Evolutionary conservation across 371 early-diverging fungal genomes (phyloP).

Genomic region (Mucor mucedo): DNA sequence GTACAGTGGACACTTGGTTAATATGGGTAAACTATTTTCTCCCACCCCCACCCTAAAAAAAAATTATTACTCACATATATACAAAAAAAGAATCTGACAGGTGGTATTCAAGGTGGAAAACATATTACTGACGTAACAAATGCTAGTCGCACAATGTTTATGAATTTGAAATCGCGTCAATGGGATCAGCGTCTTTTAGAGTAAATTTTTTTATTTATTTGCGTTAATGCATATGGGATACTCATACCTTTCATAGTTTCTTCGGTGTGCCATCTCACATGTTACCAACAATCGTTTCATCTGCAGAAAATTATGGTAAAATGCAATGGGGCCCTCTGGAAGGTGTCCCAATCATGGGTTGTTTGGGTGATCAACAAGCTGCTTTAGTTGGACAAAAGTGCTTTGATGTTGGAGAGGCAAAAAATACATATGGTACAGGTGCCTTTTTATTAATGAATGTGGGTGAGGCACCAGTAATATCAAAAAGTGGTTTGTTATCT

Average conservation of each 20-base stretch:
- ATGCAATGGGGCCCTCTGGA: constrained; percentile 64
- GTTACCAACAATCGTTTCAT: constrained; percentile 83
- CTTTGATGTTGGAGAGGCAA: constrained; percentile 84
- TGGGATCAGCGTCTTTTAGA: constrained; percentile 82
- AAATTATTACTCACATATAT: not conserved
- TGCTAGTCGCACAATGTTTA: constrained; percentile 90
- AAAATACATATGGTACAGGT: constrained; percentile 97
- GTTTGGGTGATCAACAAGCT: constrained; percentile 97
- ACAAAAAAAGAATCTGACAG: constrained; percentile 69
- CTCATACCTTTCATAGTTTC: constrained; percentile 37
- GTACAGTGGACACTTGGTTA: constrained; percentile 95
- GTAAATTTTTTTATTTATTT: constrained; percentile 25
- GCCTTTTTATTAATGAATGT: constrained; percentile 96
- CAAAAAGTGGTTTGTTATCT: constrained; percentile 86
- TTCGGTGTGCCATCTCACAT: constrained; percentile 66
- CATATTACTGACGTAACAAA: constrained; percentile 92
- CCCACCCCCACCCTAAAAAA: not conserved
- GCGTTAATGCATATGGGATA: not conserved
- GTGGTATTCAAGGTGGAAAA: constrained; percentile 69
- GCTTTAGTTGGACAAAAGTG: constrained; percentile 96
- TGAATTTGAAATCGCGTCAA: constrained; percentile 78
- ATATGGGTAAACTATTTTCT: constrained; percentile 61
- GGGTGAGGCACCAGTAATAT: constrained; percentile 78
- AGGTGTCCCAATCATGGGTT: constrained; percentile 80
- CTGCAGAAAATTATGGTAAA: constrained; percentile 79